Evolutionary conservation across 176 grass and related monocot species (phyloP), one percentile per base, ranked within the genome.

Genomic region (Aegilops speltoides): DNA sequence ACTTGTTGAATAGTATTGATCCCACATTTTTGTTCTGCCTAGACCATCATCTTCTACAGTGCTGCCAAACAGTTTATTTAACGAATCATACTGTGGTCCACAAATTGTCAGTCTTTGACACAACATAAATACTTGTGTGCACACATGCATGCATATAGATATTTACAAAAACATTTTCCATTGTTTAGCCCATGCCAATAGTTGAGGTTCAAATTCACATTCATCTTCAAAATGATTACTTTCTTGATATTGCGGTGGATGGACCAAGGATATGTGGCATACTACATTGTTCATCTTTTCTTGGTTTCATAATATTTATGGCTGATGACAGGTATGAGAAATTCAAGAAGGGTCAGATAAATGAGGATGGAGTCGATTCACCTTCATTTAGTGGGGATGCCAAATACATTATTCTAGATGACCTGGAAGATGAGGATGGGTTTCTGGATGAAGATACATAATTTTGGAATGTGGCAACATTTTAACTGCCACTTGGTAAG

Each of bases 351-450:
- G 90, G 89, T 8, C 90, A 87, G 5, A 80, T 73, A 76, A 82
- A 50, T 64, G 91, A 94, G 78, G 86, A 87, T 69, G 92, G 87
- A 32, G 7, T 68, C 17, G 75, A 85, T 73, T 89, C 90, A 85
- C 68, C 79, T 54, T 88, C 82, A 32, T 86, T 85, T 71, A 91
- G 89, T 93, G 92, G 77, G 78, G 92, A 85, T 67, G 76, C 89
- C 82, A 99, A 91, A 90, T 99, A 99, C 82, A 91, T 96, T 76
- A 94, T 99, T 90, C 89, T 99, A 69, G 97, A 99, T 80, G 87
- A 96, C 83, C 82, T 92, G 81, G 97, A 99, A 92, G 92, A 84
- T 90, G 57, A 90, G 37, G 77, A 90, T 84, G 85, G 66, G 76
- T 93, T 90, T 91, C 71, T 83, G 75, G 80, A 90, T 87, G 82